These are phyloP conservation scores for Fusarium proliferatum DNA, from an alignment of 2,329 filamentous ascomycete genomes.

Conservation along the genomic window DNA sequence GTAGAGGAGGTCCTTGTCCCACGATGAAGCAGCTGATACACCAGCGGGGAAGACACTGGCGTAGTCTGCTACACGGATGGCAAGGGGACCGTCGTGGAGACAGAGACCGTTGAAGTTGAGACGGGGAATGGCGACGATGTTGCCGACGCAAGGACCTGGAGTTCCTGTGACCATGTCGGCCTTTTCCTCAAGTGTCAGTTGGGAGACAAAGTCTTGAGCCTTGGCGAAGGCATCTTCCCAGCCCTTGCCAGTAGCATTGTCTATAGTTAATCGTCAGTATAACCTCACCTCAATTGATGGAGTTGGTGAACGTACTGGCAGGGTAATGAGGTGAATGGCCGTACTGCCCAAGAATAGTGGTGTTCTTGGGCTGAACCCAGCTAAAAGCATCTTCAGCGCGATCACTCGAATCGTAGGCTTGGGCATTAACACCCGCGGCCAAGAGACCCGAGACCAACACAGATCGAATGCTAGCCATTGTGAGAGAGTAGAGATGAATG, in stretches of 20 bases:
- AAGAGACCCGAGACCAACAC: constrained; percentile 54
- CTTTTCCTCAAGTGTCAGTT: constrained; percentile 48
- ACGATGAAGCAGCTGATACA: constrained; percentile 69
- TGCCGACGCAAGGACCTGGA: constrained; percentile 50
- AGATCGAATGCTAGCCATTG: constrained; percentile 40
- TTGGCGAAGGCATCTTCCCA: constrained; percentile 53
- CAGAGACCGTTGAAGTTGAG: constrained; percentile 57
- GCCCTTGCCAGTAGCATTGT: constrained; percentile 51
- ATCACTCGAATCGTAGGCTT: constrained; percentile 41
- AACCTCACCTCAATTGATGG: fast-evolving
- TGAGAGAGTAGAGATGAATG: constrained; percentile 8
- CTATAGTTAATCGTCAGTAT: constrained; percentile 44
- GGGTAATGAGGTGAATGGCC: constrained; percentile 53
- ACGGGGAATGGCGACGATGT: constrained; percentile 53
- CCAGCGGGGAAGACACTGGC: constrained; percentile 63
- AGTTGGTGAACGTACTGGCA: constrained; percentile 48
- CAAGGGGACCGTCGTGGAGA: constrained; percentile 52
- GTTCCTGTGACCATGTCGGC: constrained; percentile 50
- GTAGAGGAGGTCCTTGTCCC: constrained; percentile 78
- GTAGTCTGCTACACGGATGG: constrained; percentile 53
- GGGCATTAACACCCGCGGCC: constrained; percentile 42
- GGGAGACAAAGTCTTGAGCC: constrained; percentile 48
- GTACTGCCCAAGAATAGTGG: constrained; percentile 54
- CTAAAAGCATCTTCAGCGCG: constrained; percentile 49
- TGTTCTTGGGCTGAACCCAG: constrained; percentile 55